phyloP scores from a whole-genome alignment of 2,329 filamentous ascomycete species.

The Pseudocercospora musae region DNA sequence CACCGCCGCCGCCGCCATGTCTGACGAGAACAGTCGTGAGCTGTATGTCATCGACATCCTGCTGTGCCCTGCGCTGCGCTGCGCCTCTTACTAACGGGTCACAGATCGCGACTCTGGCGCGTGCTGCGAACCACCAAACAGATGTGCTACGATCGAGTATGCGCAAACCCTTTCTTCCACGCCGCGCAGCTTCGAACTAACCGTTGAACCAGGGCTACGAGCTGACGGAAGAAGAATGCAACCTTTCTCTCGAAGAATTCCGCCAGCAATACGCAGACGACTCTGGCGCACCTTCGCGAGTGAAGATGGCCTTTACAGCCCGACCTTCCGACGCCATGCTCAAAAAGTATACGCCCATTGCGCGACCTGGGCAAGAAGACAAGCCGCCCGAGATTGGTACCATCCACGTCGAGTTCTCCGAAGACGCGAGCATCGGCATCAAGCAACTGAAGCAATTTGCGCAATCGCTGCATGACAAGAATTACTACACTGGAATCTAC shows the following conservation, averaged over 20 bases:
- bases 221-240: slow-evolving; percentile 82
- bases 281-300: slow-evolving; percentile 74
- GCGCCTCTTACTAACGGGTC: not conserved
- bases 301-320: slow-evolving; percentile 82
- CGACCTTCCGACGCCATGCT: slow-evolving; percentile 81
- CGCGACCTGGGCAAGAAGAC: slow-evolving; percentile 61
- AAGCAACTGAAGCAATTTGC: slow-evolving; percentile 90
- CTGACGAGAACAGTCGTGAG: slow-evolving; percentile 30
- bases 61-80: too few species aligned
- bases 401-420: slow-evolving; percentile 90
- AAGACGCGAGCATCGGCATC: slow-evolving; percentile 76
- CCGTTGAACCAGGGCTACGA: slow-evolving; percentile 73
- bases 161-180: slow-evolving; percentile 5
- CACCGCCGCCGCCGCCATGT: not conserved
- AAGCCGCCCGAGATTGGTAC: slow-evolving; percentile 65
- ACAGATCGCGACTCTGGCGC: slow-evolving; percentile 73
- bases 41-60: slow-evolving; percentile 11
- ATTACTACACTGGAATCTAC: slow-evolving; percentile 88
- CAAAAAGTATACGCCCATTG: slow-evolving; percentile 72
- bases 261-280: slow-evolving; percentile 65
- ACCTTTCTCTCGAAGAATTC: slow-evolving; percentile 82
- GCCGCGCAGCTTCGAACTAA: slow-evolving; percentile 8
- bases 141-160: slow-evolving; percentile 87
- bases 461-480: slow-evolving; percentile 72
- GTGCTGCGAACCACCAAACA: slow-evolving; percentile 91